Evolutionary conservation across 176 grass and related monocot species (phyloP).

Genomic region (Sorghum bicolor): Sorghum_bicolor_NCBIv3 NC_012878.2:51161501-51162000

Average conservation of each 20-base stretch:
- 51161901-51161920: conserved; percentile 32
- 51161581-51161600: conserved; percentile 20
- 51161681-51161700: conserved; percentile 50
- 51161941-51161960: conserved; percentile 69
- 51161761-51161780: neutral
- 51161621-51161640: conserved; percentile 48
- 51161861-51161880: conserved; percentile 54
- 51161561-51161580: neutral
- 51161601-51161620: conserved; percentile 35
- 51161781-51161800: conserved; percentile 28
- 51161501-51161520: neutral
- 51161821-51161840: conserved; percentile 41
- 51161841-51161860: conserved; percentile 48
- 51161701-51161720: conserved; percentile 27
- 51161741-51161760: conserved; percentile 24
- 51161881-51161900: conserved; percentile 53
- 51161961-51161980: conserved; percentile 58
- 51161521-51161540: conserved; percentile 18
- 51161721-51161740: conserved; percentile 63
- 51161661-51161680: conserved; percentile 28
- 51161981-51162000: conserved; percentile 46
- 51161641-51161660: conserved; percentile 41
- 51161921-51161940: conserved; percentile 75
- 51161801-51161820: conserved; percentile 34
- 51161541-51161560: conserved; percentile 14